Conservation (phyloP, 2,329 filamentous ascomycete species). For the Blastomyces parvus region DNA sequence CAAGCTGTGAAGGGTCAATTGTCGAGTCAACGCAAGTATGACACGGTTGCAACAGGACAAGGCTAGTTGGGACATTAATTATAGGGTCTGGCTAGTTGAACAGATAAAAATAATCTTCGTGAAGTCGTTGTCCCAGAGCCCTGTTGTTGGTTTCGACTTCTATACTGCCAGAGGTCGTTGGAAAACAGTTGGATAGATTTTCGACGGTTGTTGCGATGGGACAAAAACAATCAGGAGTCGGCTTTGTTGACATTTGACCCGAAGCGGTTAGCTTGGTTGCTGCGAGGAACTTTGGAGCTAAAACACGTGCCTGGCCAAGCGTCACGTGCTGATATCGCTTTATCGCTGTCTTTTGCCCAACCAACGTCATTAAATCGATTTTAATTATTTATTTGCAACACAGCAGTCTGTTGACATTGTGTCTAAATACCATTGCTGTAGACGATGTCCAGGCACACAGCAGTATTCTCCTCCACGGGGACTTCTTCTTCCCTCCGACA, state of each 20-base stretch:
- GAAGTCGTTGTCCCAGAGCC: not conserved
- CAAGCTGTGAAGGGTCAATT: constrained; percentile 6
- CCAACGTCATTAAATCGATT: not conserved
- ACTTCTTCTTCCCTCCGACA: constrained; percentile 25
- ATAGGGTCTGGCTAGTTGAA: not conserved
- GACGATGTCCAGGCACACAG: constrained; percentile 23
- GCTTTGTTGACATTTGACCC: constrained; percentile 33
- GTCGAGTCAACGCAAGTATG: not conserved
- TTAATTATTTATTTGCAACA: not conserved
- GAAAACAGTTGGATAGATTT: constrained; percentile 3
- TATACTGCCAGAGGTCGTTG: not conserved
- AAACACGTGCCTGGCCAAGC: not conserved
- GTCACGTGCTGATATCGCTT: constrained; percentile 5
- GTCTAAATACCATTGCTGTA: not conserved
- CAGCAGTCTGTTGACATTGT: not conserved
- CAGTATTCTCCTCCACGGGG: constrained; percentile 23
- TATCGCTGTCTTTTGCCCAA: not conserved
- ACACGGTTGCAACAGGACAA: not conserved
- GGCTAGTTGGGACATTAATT: constrained; percentile 6
- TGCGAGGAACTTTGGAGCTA: not conserved
- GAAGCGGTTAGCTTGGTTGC: constrained; percentile 19
- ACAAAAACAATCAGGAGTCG: constrained; percentile 13
- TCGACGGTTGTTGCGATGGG: constrained; percentile 11
- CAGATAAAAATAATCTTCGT: not conserved
- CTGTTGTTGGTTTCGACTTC: not conserved